A percentile compares a stretch with the other conserved stretches of the same genome.
These are phyloP conservation scores for Lonicera japonica DNA, from an alignment of 129 eudicot genomes.

Conservation along the genomic window DNA sequence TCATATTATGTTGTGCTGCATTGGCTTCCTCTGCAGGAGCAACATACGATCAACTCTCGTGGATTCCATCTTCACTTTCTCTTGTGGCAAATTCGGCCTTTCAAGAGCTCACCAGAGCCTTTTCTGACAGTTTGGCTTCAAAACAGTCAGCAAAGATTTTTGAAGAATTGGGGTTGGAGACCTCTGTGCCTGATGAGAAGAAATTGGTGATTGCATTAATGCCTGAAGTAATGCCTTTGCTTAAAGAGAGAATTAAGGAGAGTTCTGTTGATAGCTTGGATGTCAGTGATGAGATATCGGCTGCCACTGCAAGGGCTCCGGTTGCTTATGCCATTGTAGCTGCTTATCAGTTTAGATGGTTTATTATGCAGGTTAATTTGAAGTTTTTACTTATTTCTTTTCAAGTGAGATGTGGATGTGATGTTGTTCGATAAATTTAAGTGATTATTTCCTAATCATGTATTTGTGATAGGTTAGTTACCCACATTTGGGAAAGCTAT, in stretches of 20 bases:
- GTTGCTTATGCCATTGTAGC: constrained; percentile 73
- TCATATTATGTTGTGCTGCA: constrained; percentile 65
- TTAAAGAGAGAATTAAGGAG: constrained; percentile 63
- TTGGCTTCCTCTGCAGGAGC: constrained; percentile 51
- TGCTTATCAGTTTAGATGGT: constrained; percentile 84
- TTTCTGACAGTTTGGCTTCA: constrained; percentile 14
- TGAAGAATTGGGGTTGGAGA: constrained; percentile 31
- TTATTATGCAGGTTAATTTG: constrained; percentile 60
- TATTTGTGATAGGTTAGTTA: constrained; percentile 42
- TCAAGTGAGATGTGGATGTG: too few relatives aligned
- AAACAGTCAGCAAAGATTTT: constrained; percentile 12
- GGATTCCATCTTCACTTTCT: constrained; percentile 60
- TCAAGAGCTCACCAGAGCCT: constrained; percentile 26
- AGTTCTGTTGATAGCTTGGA: constrained; percentile 55
- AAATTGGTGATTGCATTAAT: constrained; percentile 59
- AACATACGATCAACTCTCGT: constrained; percentile 46
- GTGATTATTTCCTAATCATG: constrained; percentile 4
- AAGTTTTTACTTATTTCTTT: constrained; percentile 1
- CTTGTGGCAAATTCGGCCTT: constrained; percentile 42
- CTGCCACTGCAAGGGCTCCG: constrained; percentile 68
- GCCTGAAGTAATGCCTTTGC: constrained; percentile 56
- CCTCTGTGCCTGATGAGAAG: constrained; percentile 28
- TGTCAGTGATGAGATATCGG: constrained; percentile 52
- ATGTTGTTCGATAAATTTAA: neutral
- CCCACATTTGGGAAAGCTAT: constrained; percentile 67